Base-by-base conservation (phyloP, 257 asterid genomes). In the Eustoma russellianum region DNA sequence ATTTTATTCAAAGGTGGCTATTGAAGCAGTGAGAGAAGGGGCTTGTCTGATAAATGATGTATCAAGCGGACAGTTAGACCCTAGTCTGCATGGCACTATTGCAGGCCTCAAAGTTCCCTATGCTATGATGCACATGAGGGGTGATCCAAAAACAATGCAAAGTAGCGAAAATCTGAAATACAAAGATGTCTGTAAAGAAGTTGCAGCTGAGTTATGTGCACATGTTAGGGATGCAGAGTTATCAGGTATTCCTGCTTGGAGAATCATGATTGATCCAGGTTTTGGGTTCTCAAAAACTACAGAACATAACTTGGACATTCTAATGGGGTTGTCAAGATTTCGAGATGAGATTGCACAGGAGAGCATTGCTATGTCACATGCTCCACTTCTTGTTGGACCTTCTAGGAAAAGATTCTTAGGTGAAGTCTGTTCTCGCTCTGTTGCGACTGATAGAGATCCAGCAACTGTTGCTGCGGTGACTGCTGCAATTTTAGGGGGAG, bases 391-490 rank as follows among this genome's bases (percentile, higher is more conserved):
- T 41, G 74, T 81, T 33, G 98, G 98, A 14, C 88, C 94, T 15
- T 91, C 98, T 0, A 75, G 98, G 56, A 91, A 88, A 82, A 80
- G 95, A 61, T 91, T 91, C 72, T 70, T 91, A 62, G 95, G 97
- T 0, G 94, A 91, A 62, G 50, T 88, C 35, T 92, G 95, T 68
- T 77, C 66, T 16, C 73, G 52, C 33, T 40, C 70, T 9, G 53
- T 28, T 7, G 96, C 88, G 10, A 62, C 33, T 9, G 69, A 69
- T n/a, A 80, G 98, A 59, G 98, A 92, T 70, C 50, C 90, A 1
- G 97, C 91, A 13, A 92, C 95, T 11, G 73, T 88, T 55, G 94
- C 91, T 34, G 65, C 88, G 3, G 78, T 88, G 33, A 61, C 95
- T 0, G 71, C 77, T 10, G 95, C 83, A 46, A 73, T 79, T 66